Base-by-base conservation (phyloP, 2,329 filamentous ascomycete genomes). In the Harringtonia lauricola region DNA sequence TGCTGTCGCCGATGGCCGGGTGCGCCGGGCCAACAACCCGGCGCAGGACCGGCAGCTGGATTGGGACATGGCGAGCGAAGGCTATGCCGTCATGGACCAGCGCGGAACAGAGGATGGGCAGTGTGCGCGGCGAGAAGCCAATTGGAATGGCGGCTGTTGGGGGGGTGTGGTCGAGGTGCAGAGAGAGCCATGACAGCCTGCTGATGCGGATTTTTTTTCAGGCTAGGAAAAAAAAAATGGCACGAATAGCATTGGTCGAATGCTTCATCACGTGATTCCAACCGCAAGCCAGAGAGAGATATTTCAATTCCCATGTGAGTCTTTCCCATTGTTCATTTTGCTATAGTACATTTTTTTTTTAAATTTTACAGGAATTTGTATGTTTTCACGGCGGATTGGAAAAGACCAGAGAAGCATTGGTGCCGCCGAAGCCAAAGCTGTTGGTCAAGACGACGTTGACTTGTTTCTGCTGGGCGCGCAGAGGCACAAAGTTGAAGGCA, bases 401-500 rank as follows among this genome's bases (percentile, higher is more conserved):
- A 55, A 96, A 90, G 42, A 88, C 88, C 31, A 98, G 66, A 43
- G 80, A 88, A 35, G 90, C 89, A 65, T 98, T 98, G 1, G 90
- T 96, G 15, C 92, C 92, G 12, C 92, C 92, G 65, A 98, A 98
- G 0, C 92, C 92, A 64, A 98, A 98, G 59, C 90, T 96, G 57
- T 98, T 98, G 4, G 86, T 92, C 46, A 98, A 55, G 6, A 85
- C 86, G 19, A 90, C 81, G 45, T 78, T 66, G 12, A 96, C 76
- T 3, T 69, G 59, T 51, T 77, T 80, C 42, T 83, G 62, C 61
- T 95, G 89, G 1, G 87, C 72, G 37, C 68, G 57, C 4, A 79
- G 69, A 0, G 88, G 77, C 4, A 95, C 80, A 60, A 95, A 90
- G 58, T 96, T 95, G 66, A 90, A 94, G 50, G 79, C 67, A 43